Conservation (phyloP, 2,329 filamentous ascomycete genomes). For the Emergomyces pasteurianus region DNA sequence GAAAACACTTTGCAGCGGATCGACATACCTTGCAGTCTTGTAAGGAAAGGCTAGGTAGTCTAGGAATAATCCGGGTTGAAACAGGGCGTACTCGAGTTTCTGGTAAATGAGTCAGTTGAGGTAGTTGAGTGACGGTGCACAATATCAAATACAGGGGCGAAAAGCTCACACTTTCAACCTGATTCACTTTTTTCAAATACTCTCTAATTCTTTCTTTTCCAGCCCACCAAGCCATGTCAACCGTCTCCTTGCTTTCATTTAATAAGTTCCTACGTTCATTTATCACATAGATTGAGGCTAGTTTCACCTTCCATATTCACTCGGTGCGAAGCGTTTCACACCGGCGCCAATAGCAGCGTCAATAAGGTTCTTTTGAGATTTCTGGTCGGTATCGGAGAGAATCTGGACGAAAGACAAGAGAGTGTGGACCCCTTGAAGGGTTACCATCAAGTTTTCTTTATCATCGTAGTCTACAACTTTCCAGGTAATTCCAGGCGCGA, state of each 20-base stretch:
- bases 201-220: constrained; percentile 38
- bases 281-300: neutral
- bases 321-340: constrained; percentile 31
- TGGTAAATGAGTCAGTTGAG: constrained; percentile 15
- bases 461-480: constrained; percentile 35
- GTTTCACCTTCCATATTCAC: constrained; percentile 18
- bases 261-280: neutral
- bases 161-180: constrained; percentile 27
- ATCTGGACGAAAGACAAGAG: constrained; percentile 39
- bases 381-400: constrained; percentile 9
- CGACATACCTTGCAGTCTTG: constrained; percentile 22
- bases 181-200: constrained; percentile 42
- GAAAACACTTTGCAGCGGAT: constrained; percentile 19
- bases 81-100: constrained; percentile 45
- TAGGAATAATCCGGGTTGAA: constrained; percentile 43
- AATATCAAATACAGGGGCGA: neutral
- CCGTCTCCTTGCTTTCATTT: constrained; percentile 13
- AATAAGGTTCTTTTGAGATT: constrained; percentile 25
- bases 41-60: constrained; percentile 43
- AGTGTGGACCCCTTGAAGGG: constrained; percentile 38
- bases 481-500: constrained; percentile 21
- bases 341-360: constrained; percentile 27
- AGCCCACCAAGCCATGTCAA: constrained; percentile 36
- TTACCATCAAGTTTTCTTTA: constrained; percentile 23
- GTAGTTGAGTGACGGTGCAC: neutral